Evolutionary conservation across 2,329 filamentous ascomycete genomes (phyloP), one percentile per base, ranked within the genome.

Genomic region (Claviceps maximensis): DNA sequence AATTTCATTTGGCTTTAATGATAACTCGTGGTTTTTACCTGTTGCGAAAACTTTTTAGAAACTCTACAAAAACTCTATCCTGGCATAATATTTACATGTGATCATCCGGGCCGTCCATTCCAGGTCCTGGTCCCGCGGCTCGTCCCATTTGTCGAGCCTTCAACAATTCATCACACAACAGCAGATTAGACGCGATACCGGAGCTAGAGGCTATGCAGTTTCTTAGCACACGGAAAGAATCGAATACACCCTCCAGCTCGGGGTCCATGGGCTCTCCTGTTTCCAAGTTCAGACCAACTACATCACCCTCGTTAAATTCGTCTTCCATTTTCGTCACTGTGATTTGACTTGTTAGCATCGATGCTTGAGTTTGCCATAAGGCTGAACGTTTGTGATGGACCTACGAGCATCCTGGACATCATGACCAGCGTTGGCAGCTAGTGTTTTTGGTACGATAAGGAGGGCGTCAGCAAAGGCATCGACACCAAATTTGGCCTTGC

Each of bases 401-500:
- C 78, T 78, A 91, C 87, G 75, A 59, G 89, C 85, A 73, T 98
- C 93, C 72, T 98, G 93, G 57, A 98, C 88, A 65, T 98, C 93
- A 63, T 95, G 90, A 55, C 93, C 93, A 51, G 89, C 89, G 66
- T 98, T 98, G 59, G 90, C 89, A 47, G 93, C 93, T 58, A 98
- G 78, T 2, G 90, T 97, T 80, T 98, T 98, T 63, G 93, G 93
- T 64, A 98, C 97, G 63, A 98, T 78, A 57, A 98, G 77, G 47
- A 98, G 78, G 51, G 93, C 91, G 70, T 98, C 91, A 8, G 93
- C 88, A 68, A 98, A 98, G 8, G 93, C 93, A 60, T 85, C 82
- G 8, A 98, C 90, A 67, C 93, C 93, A 78, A 83, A 96, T 74
- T 95, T 95, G 42, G 91, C 88, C 78, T 98, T 98, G 63, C 93